phyloP scores from a whole-genome alignment of 768 basidiomycete genomes.

The Mycena filopes region DNA sequence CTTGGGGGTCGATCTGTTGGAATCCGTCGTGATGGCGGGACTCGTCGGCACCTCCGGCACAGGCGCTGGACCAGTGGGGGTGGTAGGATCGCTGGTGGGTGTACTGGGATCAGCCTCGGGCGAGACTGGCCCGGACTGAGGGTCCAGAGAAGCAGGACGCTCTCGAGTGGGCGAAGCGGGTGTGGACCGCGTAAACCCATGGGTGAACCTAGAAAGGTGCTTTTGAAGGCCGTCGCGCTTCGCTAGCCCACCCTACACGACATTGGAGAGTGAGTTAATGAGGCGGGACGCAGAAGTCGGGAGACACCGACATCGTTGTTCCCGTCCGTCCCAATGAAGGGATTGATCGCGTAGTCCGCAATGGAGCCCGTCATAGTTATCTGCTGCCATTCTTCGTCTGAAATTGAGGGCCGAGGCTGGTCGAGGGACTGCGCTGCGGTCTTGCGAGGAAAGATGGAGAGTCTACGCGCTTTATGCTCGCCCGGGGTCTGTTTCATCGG shows the following conservation, averaged over 20 bases:
- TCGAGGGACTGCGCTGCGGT: conserved; percentile 7
- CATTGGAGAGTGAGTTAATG: conserved; percentile 10
- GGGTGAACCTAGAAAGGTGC: conserved; percentile 28
- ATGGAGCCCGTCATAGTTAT: conserved; percentile 34
- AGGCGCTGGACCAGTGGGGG: conserved; percentile 14
- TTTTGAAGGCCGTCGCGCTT: conserved; percentile 24
- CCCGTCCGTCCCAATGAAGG: conserved; percentile 24
- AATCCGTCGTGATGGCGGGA: conserved; percentile 16
- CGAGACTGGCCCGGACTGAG: background rate
- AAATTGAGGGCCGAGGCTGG: conserved; percentile 28
- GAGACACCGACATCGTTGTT: conserved; percentile 9
- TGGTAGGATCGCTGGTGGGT: conserved; percentile 20
- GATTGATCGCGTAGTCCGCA: conserved; percentile 29
- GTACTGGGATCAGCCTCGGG: too few relatives aligned
- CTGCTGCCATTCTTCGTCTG: conserved; percentile 35
- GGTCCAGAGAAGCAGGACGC: background rate
- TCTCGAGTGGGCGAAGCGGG: conserved; percentile 27
- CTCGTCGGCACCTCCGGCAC: conserved; percentile 1
- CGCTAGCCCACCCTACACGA: conserved; percentile 14
- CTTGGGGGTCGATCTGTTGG: conserved; percentile 27
- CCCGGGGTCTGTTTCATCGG: conserved; percentile 15
- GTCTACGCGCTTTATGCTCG: conserved; percentile 20
- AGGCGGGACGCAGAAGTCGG: conserved; percentile 10
- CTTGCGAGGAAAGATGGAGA: conserved; percentile 29
- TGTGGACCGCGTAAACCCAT: conserved; percentile 28